Base-by-base conservation (phyloP, 2,329 filamentous ascomycete species). In the Emmonsiellopsis sp. region DNA sequence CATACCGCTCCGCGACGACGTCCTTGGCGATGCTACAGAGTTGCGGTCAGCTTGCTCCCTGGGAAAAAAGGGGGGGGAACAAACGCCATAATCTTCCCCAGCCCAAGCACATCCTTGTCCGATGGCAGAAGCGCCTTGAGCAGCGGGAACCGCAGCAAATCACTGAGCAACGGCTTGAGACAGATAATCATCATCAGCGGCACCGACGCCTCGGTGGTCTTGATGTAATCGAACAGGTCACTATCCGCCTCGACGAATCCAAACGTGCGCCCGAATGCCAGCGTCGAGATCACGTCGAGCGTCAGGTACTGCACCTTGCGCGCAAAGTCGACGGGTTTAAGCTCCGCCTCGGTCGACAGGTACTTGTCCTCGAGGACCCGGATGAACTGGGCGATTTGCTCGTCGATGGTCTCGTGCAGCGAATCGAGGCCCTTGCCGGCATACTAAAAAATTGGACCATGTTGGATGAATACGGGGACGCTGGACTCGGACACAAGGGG, bases 351-450 rank as follows among this genome's bases (percentile, higher is more conserved):
- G 11, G 57, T 67, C 4, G 66, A 68, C 4, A 73, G 65, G 39
- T 77, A 75, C 56, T 76, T 77, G n/a, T 57, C 60, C 53, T 74
- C 69, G 39, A 82, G 73, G 7, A 81, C 67, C 6, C 69, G 59
- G 33, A 82, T 57, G 1, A 80, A 62, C 9, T 77, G 71, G 34
- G 65, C 57, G 6, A 82, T 62, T 9, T 74, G 71, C 5, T 65
- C 56, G 54, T 83, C 75, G 31, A 83, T 72, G 4, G 74, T 70
- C 0, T 62, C 58, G 55, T 82, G 79, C 2, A 82, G 63, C 0
- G 69, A 68, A 1, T 71, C 67, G 37, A 81, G 81, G 49, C 81
- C 79, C 52, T 77, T 74, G 2, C 79, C 78, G 2, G 78, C 76
- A 59, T 82, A 83, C 57, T 61, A 46, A 10, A 21, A 39, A 6